Evolutionary conservation across 2,329 filamentous ascomycete genomes (phyloP).

Genomic region (Monilinia fructicola): DNA sequence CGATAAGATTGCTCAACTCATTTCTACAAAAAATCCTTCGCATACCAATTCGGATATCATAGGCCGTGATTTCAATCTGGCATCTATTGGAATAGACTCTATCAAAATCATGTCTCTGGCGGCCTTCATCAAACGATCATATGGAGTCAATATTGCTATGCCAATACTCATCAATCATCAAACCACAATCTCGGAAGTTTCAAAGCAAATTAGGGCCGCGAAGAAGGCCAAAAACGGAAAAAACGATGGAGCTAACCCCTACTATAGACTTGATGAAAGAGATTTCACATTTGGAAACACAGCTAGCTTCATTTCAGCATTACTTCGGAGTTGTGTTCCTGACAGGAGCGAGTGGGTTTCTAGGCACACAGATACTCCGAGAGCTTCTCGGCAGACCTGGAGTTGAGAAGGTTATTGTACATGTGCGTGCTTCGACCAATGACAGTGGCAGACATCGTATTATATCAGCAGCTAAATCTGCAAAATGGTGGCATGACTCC

Average conservation of each 20-base stretch:
- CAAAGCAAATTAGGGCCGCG: conserved; percentile 9
- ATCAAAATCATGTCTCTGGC: conserved; percentile 26
- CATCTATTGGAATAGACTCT: conserved; percentile 22
- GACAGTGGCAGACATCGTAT: neutral
- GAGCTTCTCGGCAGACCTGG: conserved; percentile 8
- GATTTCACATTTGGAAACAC: neutral
- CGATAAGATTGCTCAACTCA: conserved; percentile 9
- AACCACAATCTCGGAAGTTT: conserved; percentile 20
- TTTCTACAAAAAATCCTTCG: neutral
- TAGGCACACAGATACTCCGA: conserved; percentile 12
- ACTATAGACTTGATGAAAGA: conserved; percentile 15
- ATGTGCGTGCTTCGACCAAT: conserved; percentile 1
- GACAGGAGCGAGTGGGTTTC: conserved; percentile 13
- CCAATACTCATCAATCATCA: conserved; percentile 18
- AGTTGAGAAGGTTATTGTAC: conserved; percentile 8
- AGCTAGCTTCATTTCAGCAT: conserved; percentile 14
- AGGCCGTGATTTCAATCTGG: conserved; percentile 16
- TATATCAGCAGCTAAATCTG: conserved; percentile 6
- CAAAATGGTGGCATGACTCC: conserved; percentile 16
- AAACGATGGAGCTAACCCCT: neutral
- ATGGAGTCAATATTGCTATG: conserved; percentile 13
- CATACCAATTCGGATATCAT: conserved; percentile 6
- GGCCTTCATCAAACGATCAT: conserved; percentile 22
- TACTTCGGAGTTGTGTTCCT: conserved; percentile 7
- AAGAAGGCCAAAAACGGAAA: neutral